Evolutionary conservation across 2,329 filamentous ascomycete genomes (phyloP).

Genomic region (Aspergillus fructus): DNA sequence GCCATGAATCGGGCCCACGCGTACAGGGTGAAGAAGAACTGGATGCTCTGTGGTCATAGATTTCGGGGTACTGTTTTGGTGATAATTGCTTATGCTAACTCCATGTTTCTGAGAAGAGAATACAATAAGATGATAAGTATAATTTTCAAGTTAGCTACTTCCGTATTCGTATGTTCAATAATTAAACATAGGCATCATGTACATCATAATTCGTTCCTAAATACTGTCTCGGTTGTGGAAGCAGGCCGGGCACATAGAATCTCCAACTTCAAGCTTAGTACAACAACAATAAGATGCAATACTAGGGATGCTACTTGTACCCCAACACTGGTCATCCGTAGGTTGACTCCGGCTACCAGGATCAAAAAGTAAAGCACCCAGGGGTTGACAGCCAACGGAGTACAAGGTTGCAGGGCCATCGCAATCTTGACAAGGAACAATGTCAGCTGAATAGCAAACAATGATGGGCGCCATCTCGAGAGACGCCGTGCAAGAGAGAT

Average conservation of each 20-base stretch:
- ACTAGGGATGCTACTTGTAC: constrained; percentile 44
- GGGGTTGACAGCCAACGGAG: constrained; percentile 66
- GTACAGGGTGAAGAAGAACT: too few relatives aligned
- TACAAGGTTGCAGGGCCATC: constrained; percentile 66
- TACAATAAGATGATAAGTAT: too few relatives aligned
- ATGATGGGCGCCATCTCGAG: constrained; percentile 32
- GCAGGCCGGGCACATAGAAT: constrained; percentile 13
- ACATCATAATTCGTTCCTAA: constrained; percentile 2
- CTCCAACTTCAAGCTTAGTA: constrained; percentile 37
- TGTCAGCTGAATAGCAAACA: constrained; percentile 51
- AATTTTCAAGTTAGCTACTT: not conserved
- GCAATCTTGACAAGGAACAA: constrained; percentile 70
- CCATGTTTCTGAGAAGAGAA: too few relatives aligned
- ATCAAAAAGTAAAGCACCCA: constrained; percentile 68
- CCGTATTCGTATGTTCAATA: not conserved
- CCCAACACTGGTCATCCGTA: constrained; percentile 37
- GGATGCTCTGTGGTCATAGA: too few relatives aligned
- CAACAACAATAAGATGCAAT: constrained; percentile 50
- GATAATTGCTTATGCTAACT: too few relatives aligned
- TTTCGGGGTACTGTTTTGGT: too few relatives aligned
- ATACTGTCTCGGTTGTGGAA: not conserved
- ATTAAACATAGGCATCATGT: not conserved
- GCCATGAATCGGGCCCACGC: too few relatives aligned
- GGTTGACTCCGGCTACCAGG: constrained; percentile 66
- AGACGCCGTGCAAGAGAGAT: constrained; percentile 23